Conservation (phyloP, 257 asterid genomes). For the Gentiana straminea region DNA sequence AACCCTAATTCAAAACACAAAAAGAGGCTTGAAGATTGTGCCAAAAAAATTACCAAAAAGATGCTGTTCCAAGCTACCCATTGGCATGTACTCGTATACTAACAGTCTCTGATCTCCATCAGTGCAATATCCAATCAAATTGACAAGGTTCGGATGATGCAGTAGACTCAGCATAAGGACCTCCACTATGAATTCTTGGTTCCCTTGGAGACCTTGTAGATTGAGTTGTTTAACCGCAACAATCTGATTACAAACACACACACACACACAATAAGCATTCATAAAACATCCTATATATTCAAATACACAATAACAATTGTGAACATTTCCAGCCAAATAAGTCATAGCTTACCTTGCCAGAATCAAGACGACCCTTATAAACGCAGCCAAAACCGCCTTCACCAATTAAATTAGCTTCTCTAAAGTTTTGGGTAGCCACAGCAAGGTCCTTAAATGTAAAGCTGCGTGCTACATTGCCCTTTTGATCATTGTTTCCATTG, state of each 20-base stretch:
- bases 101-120: constrained; percentile 88
- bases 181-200: constrained; percentile 82
- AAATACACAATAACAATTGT: too few species aligned
- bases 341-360: constrained; percentile 37
- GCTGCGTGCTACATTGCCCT: constrained; percentile 48
- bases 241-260: constrained; percentile 18
- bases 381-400: constrained; percentile 91
- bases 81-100: constrained; percentile 82
- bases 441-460: constrained; percentile 79
- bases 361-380: constrained; percentile 58
- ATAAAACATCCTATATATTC: too few species aligned
- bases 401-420: constrained; percentile 66
- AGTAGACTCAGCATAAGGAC: constrained; percentile 81
- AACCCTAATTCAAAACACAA: not conserved
- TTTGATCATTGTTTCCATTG: constrained; percentile 16
- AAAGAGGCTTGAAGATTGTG: too few species aligned
- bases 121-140: constrained; percentile 73
- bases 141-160: constrained; percentile 84
- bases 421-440: constrained; percentile 58
- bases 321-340: not conserved
- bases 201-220: constrained; percentile 83
- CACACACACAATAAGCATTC: not conserved
- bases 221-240: constrained; percentile 90
- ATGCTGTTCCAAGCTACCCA: constrained; percentile 89
- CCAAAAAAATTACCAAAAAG: constrained; percentile 47